Evolutionary conservation across 805 yeast genomes (phyloP), one percentile per base, ranked within the genome.

Genomic region (Metschnikowia anglica): DNA sequence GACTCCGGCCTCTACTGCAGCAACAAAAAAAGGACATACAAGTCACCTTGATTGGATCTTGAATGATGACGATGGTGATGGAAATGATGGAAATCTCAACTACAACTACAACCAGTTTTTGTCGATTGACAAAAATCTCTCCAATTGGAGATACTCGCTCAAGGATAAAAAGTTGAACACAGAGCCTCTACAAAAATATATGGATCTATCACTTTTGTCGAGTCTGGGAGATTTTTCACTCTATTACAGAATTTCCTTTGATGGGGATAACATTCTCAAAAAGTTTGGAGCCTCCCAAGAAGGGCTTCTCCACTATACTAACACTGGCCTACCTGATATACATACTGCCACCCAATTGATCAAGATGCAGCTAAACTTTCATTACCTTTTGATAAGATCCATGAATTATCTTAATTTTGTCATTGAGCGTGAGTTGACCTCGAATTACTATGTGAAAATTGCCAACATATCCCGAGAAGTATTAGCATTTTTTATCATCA

Each of bases 51-150:
- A 70, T 46, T 68, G 73, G 72, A 68, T 70, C 18, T 56, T 70
- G 34, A 69, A 69, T 44, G 73, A 71, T 45, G 73, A 70, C 47
- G 76, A 69, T 47, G 76, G 76, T 17, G 76, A 70, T 47, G 74
- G 76, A 5, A 70, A 69, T 45, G 76, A 70, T 50, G 76, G 76
- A 3, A 70, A 71, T 42, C 62, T 71, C 48, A 71, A 71, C 43
- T 70, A 71, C 54, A 70, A 71, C 46, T 70, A 65, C 46, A 63
- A 62, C 37, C 76, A 71, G 43, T 71, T 71, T 43, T 55, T 65
- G 28, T 63, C 65, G 8, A 71, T 71, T 38, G 76, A 71, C 52
- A 64, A 60, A 40, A 70, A 71, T 50, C 57, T 71, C 37, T 53
- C 66, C 11, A 60, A 57, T 37, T 71, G 76, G 76, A 64, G 74